Evolutionary conservation across 768 basidiomycete genomes (phyloP).

Genomic region (Nidularia sp.): DNA sequence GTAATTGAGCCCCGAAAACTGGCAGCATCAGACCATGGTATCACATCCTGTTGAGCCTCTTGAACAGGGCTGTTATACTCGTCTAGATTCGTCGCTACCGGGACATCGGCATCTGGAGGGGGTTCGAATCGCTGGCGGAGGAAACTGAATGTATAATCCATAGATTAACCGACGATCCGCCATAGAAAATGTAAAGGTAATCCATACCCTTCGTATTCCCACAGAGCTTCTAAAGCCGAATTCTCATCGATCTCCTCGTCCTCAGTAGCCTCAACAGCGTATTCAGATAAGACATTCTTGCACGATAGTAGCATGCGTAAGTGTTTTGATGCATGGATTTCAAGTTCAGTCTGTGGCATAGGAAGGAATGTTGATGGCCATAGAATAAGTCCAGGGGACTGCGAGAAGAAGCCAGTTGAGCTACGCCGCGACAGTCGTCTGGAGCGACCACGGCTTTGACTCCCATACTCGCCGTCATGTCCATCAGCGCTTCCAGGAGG

Average conservation of each 20-base stretch:
- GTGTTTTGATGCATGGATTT: constrained; percentile 66
- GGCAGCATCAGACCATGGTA: constrained; percentile 14
- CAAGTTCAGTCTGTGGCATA: constrained; percentile 51
- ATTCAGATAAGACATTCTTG: constrained; percentile 28
- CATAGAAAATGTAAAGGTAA: constrained; percentile 3
- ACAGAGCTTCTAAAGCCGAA: constrained; percentile 34
- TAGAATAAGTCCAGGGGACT: constrained; percentile 58
- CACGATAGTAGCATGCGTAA: constrained; percentile 42
- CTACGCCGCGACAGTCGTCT: background rate
- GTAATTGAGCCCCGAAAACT: constrained; percentile 16
- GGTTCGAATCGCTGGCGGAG: constrained; percentile 61
- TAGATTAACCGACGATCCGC: background rate
- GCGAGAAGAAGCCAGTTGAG: constrained; percentile 13
- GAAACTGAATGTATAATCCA: constrained; percentile 37
- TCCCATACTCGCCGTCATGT: background rate
- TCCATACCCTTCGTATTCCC: constrained; percentile 52
- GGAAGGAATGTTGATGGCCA: constrained; percentile 58
- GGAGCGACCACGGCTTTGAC: constrained; percentile 1
- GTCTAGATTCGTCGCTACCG: background rate
- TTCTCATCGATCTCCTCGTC: constrained; percentile 32
- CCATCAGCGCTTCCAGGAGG: constrained; percentile 4
- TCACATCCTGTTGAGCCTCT: constrained; percentile 2
- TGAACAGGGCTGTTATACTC: background rate
- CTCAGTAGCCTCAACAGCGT: constrained; percentile 26
- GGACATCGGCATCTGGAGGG: constrained; percentile 32